Base-by-base conservation (phyloP, 2,329 filamentous ascomycete species). In the Magnaporthales sp. region DNA sequence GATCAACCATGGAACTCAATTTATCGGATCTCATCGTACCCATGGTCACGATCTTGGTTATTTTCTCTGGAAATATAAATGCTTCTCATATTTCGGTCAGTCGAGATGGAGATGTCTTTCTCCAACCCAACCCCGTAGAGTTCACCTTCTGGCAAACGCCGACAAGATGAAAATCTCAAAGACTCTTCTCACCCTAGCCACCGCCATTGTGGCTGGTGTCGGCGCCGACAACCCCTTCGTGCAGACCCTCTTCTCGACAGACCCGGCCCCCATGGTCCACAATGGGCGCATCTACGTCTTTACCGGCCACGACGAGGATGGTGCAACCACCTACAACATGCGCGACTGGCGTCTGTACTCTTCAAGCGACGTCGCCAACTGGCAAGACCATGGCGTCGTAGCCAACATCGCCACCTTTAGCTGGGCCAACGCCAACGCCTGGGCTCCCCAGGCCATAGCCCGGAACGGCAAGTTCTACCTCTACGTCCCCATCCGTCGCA, bases 391-490 rank as follows among this genome's bases (percentile, higher is more conserved):
- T 58, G 74, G 74, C 51, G 58, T 66, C 1, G 68, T 71, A 60
- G 68, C 73, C 68, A 66, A 66, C 67, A 68, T 77, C 1, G 63
- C 67, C 9, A 74, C 72, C 1, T 77, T 77, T 67, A 67, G 65
- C 60, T 77, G 76, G 76, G 76, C 75, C 19, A 70, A 68, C 22
- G 68, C 66, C n/a, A 71, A 75, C 19, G 75, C 75, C 2, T 77
- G 75, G 75, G 76, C 76, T 0, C 72, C 71, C 3, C 75, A 77
- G 62, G 71, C 73, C 4, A 68, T 77, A n/a, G 65, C 67, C 24
- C 70, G 75, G 26, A 75, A 77, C 67, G 72, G 71, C 66, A 74
- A 73, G 65, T 77, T 77, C 67, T 77, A 76, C 70, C 74, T 67
- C 63, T 77, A 76, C 67, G 73, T 72, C 2, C 73, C 74, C 3